Evolutionary conservation across 352 stramenopile species (phyloP).

Genomic region (Pythium sukuiense): DNA sequence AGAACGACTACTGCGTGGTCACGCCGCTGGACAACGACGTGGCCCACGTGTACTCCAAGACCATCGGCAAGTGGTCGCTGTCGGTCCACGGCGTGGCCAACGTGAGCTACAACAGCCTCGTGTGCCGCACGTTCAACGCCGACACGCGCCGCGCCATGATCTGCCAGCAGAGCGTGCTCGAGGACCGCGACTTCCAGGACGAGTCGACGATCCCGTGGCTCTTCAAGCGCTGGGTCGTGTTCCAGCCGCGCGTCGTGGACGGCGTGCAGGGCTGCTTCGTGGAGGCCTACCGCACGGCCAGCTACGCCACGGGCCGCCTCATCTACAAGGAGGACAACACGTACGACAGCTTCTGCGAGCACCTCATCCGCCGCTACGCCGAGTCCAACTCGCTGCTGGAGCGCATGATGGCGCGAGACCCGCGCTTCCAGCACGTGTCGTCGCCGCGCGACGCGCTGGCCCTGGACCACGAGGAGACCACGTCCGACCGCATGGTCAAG

Average conservation of each 20-base stretch:
- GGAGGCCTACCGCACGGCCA: constrained; percentile 81
- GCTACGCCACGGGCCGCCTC: constrained; percentile 76
- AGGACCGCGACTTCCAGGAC: constrained; percentile 83
- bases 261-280: constrained; percentile 77
- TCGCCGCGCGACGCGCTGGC: constrained; percentile 29
- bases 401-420: constrained; percentile 80
- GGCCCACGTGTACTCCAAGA: constrained; percentile 84
- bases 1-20: constrained; percentile 83
- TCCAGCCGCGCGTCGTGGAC: constrained; percentile 66
- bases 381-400: constrained; percentile 84
- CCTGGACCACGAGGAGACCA: constrained; percentile 52
- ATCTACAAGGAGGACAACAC: constrained; percentile 90
- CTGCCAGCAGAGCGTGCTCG: constrained; percentile 82
- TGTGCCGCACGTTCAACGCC: constrained; percentile 55
- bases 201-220: constrained; percentile 80
- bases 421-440: constrained; percentile 58
- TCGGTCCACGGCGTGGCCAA: constrained; percentile 81
- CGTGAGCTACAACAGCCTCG: constrained; percentile 86
- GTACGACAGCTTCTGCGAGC: constrained; percentile 89
- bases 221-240: constrained; percentile 89
- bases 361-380: constrained; percentile 84
- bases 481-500: constrained; percentile 84
- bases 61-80: constrained; percentile 81
- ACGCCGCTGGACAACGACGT: constrained; percentile 71
- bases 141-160: constrained; percentile 72